phyloP scores from a whole-genome alignment of 495 filamentous ascomycete species.

The Filosporella fistucella region DNA sequence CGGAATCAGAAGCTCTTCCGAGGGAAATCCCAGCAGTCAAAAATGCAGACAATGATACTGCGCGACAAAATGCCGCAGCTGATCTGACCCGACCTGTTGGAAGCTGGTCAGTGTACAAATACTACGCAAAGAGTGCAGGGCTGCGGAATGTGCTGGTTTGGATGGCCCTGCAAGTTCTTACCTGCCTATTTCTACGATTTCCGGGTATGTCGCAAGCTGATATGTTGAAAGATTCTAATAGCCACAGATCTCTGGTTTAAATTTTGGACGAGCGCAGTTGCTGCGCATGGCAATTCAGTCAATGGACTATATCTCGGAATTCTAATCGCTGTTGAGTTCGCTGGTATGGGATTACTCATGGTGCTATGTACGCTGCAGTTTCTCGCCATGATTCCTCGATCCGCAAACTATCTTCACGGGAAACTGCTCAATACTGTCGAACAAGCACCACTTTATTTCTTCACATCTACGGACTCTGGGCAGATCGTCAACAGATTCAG shows the following conservation, averaged over 20 bases:
- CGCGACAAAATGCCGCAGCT: conserved; percentile 21
- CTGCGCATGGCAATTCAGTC: conserved; percentile 27
- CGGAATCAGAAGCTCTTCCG: background rate
- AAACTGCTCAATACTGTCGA: conserved; percentile 15
- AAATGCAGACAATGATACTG: conserved; percentile 9
- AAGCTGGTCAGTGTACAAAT: conserved; percentile 6
- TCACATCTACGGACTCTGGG: conserved; percentile 24
- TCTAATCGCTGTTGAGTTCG: conserved; percentile 22
- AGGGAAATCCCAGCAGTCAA: conserved; percentile 1
- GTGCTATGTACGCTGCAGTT: conserved; percentile 6
- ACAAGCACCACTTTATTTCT: conserved; percentile 27
- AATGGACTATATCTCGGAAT: conserved; percentile 22
- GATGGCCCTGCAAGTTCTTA: conserved; percentile 2
- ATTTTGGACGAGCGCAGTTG: conserved; percentile 9
- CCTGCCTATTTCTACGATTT: conserved; percentile 2
- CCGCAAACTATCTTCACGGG: conserved; percentile 21
- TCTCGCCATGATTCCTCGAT: conserved; percentile 10
- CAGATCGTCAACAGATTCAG: conserved; percentile 15
- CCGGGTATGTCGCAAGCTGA: conserved; percentile 2
- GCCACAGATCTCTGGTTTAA: conserved; percentile 6
- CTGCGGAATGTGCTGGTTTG: conserved; percentile 4
- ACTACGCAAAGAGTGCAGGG: conserved; percentile 7
- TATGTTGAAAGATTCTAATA: background rate
- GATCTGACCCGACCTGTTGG: conserved; percentile 10
- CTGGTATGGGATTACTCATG: conserved; percentile 16